Base-by-base conservation (phyloP, 202 grass and related monocot species). In the Setaria viridis region DNA sequence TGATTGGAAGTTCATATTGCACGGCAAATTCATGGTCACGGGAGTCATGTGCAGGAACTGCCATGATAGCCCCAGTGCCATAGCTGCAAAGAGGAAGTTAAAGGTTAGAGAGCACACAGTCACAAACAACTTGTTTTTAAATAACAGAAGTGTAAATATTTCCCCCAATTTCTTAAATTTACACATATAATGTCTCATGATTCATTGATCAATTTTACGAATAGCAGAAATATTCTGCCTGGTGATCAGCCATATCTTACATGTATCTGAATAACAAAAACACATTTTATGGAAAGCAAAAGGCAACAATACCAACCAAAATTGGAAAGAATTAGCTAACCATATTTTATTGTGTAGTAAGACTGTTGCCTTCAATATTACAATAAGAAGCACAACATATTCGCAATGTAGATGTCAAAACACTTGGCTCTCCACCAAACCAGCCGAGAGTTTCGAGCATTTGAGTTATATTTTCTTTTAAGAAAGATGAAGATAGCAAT, bases 61-160 rank as follows among this genome's bases (percentile, higher is more conserved):
- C 95, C 95, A 98, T 98, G 70, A 95, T 98, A 89, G 95, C 93
- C 64, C 95, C 95, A 60, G 93, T 98, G 48, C 95, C 95, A 60
- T 98, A 98, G 68, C 95, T 98, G 84, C 74, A 91, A 72, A 45
- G 55, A 73, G 85, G 16, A 46, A 77, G 53, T 78, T 51, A 80
- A 88, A 56, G 17, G 68, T 86, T 88, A 58, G 55, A 79, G 35
- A 49, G 25, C 14, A 41, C 29, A 65, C 20, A 78, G 19, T 21
- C 11, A 30, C 68, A 81, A 34, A 85, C 17, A 60, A 41, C 6
- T 41, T 41, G 39, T 41, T 41, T 68, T 39, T 6, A 74, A 11
- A 77, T 80, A 88, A 76, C 4, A 56, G 17, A 20, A 50, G 15
- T 69, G 46, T 69, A 78, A 62, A 5, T 39, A 20, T 8, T 42